Evolutionary conservation across 805 yeast species (phyloP), one percentile per base, ranked within the genome.

Genomic region (Candida verbasci): DNA sequence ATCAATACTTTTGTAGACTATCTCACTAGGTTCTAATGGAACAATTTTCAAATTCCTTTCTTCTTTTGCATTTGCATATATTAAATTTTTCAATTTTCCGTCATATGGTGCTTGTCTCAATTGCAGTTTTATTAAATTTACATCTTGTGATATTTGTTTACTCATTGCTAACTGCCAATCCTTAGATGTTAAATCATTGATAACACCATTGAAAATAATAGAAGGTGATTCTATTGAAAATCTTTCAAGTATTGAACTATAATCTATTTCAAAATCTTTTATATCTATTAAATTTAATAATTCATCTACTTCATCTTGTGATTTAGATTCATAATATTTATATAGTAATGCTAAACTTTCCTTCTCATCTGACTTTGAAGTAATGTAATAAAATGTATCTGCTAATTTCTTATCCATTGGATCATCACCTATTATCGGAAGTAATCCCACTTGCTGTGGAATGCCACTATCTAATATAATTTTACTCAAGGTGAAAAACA

Each of bases 391-490:
- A 38, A 65, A 61, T 34, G 38, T 44, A 30, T 60, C 48, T 1
- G 69, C 64, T 12, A 66, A 29, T 6, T 31, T 27, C 6, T 48
- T 44, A 37, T 63, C 70, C 16, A 44, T 34, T 9, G 49, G 49
- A 15, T 57, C 60, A 5, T 44, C 48, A 1, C 52, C 56, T 7
- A 58, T 50, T 2, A 83, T 40, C 0, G 97, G 95, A n/a, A 91
- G 63, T 3, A 91, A 43, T 6, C 97, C 98, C 35, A 91, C 52
- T 55, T 89, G 82, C 45, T 88, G 83, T 0, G 96, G 86, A 12
- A 84, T 68, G 1, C 78, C 76, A 29, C 75, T 71, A 9, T 70
- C 65, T n/a, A 78, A 49, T 2, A 78, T 62, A 2, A 74, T 56
- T 17, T 69, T 65, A 2, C 81, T 48, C 23, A 78, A 62, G 7